Evolutionary conservation across 2,329 filamentous ascomycete genomes (phyloP).

Genomic region (Ophiostoma sp.): DNA sequence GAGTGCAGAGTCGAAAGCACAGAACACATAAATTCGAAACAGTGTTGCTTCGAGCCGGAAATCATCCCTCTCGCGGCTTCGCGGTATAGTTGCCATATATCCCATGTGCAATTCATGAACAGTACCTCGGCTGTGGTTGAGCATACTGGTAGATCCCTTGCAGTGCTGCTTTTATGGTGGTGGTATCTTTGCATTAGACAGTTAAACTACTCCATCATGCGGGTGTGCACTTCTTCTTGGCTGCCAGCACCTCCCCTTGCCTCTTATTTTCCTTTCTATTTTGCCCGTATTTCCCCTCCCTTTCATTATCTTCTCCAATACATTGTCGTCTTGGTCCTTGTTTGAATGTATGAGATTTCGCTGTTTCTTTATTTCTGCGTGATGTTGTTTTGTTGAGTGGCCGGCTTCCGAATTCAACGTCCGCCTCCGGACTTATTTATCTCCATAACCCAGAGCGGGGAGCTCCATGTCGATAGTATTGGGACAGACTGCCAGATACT

Average conservation of each 20-base stretch:
- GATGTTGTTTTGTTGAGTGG: background rate
- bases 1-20: too few species aligned
- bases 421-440: slow-evolving; percentile 6
- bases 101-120: background rate
- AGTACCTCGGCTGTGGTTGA: background rate
- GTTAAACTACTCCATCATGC: background rate
- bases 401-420: background rate
- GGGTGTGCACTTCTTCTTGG: background rate
- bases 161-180: background rate
- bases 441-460: background rate
- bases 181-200: background rate
- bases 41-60: background rate
- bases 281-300: slow-evolving; percentile 10
- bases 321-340: background rate
- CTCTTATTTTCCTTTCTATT: background rate
- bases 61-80: background rate
- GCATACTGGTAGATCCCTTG: background rate
- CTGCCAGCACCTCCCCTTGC: background rate
- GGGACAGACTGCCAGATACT: background rate
- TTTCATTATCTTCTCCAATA: background rate
- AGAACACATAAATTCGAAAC: background rate
- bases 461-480: background rate
- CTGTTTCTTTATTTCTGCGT: background rate
- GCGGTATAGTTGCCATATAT: background rate
- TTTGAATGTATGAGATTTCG: background rate